A percentile compares a stretch with the other conserved stretches of the same genome.
phyloP scores from a whole-genome alignment of 306 rosid species.

The Prinsepia uniflora region DNA sequence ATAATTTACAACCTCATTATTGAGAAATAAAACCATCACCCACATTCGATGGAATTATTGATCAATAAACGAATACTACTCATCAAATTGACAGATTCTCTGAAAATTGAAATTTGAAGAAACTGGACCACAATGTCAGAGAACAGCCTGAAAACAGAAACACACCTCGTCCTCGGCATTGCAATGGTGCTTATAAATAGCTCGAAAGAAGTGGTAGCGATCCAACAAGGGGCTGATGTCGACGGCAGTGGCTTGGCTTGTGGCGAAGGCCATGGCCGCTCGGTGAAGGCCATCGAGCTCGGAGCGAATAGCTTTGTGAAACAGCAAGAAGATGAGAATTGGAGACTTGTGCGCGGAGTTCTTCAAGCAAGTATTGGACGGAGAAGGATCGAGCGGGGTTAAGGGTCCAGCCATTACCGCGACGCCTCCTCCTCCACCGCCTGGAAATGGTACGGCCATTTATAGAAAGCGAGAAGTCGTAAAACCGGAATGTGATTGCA shows the following conservation, averaged over 20 bases:
- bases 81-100: not conserved
- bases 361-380: conserved; percentile 23
- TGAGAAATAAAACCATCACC: not conserved
- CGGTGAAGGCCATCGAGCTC: conserved; percentile 44
- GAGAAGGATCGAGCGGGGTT: conserved; percentile 29
- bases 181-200: conserved; percentile 29
- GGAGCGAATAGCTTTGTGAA: conserved; percentile 47
- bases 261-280: conserved; percentile 35
- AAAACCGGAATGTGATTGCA: conserved; percentile 16
- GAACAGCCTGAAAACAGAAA: not conserved
- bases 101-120: not conserved
- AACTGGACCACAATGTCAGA: not conserved
- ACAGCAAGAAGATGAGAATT: conserved; percentile 42
- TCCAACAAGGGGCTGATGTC: conserved; percentile 20
- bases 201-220: conserved; percentile 22
- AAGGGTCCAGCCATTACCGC: conserved; percentile 36
- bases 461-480: conserved; percentile 8
- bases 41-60: not conserved
- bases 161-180: conserved; percentile 31
- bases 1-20: conserved; percentile 1
- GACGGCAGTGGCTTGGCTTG: not conserved
- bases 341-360: conserved; percentile 34
- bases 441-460: conserved; percentile 46
- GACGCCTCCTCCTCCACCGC: conserved; percentile 35
- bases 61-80: not conserved